A percentile compares a stretch with the other conserved stretches of the same genome.
Evolutionary conservation across 352 stramenopile genomes (phyloP).

Genomic region (Phytophthora hybrid): DNA sequence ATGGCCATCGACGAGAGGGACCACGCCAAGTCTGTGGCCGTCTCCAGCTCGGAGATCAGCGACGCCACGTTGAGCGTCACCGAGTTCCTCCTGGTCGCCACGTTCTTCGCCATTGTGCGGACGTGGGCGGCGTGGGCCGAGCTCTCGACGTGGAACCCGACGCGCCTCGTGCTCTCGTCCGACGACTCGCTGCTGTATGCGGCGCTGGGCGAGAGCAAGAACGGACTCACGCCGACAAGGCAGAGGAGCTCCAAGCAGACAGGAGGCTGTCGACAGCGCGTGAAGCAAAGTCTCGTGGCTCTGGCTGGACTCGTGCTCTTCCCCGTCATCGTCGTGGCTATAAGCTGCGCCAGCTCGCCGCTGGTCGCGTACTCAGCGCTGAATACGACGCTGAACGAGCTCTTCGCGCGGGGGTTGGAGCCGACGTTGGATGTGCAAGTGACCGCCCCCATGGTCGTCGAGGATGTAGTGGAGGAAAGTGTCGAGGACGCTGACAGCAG

Average conservation of each 20-base stretch:
- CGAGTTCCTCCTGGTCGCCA: constrained; percentile 8
- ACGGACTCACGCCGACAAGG: background rate
- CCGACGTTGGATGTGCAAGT: background rate
- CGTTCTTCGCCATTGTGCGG: constrained; percentile 34
- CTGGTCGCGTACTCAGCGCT: background rate
- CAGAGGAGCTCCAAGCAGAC: background rate
- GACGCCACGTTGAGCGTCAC: constrained; percentile 31
- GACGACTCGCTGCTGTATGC: background rate
- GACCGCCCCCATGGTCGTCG: background rate
- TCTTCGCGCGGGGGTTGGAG: background rate
- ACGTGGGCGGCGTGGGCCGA: constrained; percentile 31
- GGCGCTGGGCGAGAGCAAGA: background rate
- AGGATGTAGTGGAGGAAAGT: background rate
- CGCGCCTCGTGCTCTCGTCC: background rate
- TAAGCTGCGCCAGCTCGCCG: background rate
- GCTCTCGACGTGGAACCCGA: constrained; percentile 41
- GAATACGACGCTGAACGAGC: background rate
- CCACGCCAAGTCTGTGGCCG: constrained; percentile 30
- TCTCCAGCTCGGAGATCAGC: constrained; percentile 36
- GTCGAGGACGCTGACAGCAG: background rate
- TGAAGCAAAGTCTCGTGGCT: background rate
- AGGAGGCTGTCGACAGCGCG: background rate
- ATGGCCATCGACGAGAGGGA: constrained; percentile 49
- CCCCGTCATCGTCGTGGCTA: background rate
- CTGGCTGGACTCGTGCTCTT: background rate